Percentiles rank a stretch among this genome's conserved stretches.
Evolutionary conservation across 176 grass and related monocot species (phyloP).

Genomic region (Oryza australiensis): DNA sequence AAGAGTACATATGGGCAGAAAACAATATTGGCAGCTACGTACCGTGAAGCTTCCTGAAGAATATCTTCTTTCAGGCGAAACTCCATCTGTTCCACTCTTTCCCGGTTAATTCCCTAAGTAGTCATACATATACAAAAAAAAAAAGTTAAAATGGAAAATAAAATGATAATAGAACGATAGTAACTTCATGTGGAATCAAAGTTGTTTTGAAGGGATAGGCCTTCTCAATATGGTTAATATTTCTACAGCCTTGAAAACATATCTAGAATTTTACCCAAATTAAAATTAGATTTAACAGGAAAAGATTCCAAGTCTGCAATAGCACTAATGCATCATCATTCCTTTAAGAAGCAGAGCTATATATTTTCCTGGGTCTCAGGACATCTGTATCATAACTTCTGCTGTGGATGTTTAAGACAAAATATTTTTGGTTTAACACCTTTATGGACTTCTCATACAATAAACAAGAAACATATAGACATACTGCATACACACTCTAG

Average conservation of each 20-base stretch:
- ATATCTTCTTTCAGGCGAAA: constrained; percentile 99
- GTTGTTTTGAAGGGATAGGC: neutral
- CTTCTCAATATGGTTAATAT: neutral
- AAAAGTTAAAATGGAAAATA: neutral
- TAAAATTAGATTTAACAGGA: neutral
- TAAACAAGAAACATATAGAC: neutral
- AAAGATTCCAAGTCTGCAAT: neutral
- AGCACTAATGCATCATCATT: neutral
- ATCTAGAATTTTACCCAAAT: neutral
- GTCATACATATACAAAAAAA: constrained; percentile 28
- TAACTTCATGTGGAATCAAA: neutral
- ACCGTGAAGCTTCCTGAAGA: constrained; percentile 88
- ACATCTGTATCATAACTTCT: constrained; percentile 10
- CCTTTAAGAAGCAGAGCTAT: constrained; percentile 24
- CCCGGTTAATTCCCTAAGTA: constrained; percentile 93
- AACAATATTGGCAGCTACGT: constrained; percentile 32
- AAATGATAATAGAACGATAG: constrained; percentile 19
- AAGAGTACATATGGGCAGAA: constrained; percentile 25
- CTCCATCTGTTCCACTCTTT: constrained; percentile 98
- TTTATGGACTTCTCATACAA: constrained; percentile 1
- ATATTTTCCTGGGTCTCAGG: constrained; percentile 19
- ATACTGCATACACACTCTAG: neutral
- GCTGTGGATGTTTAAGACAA: constrained; percentile 12
- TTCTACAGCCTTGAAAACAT: neutral
- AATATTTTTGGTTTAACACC: neutral